A percentile compares a stretch with the other conserved stretches of the same genome.
These are phyloP conservation scores for Colletotrichum sojae DNA, from an alignment of 2,329 filamentous ascomycete genomes.

Conservation along the genomic window DNA sequence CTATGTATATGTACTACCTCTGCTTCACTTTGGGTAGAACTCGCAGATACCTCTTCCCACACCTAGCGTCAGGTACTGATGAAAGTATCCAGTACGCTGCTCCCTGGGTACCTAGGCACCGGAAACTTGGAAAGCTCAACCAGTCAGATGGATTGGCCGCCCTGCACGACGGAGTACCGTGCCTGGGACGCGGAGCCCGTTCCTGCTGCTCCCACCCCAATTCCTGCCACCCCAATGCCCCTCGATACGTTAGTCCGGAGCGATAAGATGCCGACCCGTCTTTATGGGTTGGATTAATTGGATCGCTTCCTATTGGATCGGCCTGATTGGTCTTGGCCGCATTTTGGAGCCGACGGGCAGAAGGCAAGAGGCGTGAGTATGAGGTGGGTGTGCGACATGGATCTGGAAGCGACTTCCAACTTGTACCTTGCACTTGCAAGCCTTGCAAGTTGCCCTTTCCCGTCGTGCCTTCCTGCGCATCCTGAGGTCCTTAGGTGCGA, in stretches of 20 bases:
- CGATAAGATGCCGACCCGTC: conserved; percentile 29
- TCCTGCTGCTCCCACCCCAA: conserved; percentile 12
- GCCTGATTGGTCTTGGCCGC: conserved; percentile 7
- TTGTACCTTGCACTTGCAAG: too few species aligned
- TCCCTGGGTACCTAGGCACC: not conserved
- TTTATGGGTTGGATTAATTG: conserved; percentile 24
- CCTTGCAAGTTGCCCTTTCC: not conserved
- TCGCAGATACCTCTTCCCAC: too few species aligned
- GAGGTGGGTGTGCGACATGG: too few species aligned
- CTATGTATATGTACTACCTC: too few species aligned
- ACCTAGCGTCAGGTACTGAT: too few species aligned
- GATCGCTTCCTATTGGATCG: conserved; percentile 36
- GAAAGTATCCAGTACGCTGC: too few species aligned
- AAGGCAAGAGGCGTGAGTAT: not conserved
- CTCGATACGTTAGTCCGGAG: conserved; percentile 15
- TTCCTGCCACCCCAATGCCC: not conserved
- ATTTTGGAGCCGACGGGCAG: conserved; percentile 8
- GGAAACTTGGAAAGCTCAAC: not conserved
- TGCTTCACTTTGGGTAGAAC: too few species aligned
- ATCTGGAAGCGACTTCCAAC: not conserved
- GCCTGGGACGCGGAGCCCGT: conserved; percentile 18
- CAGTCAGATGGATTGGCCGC: not conserved
- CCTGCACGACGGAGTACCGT: conserved; percentile 20
- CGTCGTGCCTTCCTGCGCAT: not conserved
- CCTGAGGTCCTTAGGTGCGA: too few species aligned